Conservation (phyloP, 1,284 basidiomycete species). For the Bondarzewia mesenterica region DNA sequence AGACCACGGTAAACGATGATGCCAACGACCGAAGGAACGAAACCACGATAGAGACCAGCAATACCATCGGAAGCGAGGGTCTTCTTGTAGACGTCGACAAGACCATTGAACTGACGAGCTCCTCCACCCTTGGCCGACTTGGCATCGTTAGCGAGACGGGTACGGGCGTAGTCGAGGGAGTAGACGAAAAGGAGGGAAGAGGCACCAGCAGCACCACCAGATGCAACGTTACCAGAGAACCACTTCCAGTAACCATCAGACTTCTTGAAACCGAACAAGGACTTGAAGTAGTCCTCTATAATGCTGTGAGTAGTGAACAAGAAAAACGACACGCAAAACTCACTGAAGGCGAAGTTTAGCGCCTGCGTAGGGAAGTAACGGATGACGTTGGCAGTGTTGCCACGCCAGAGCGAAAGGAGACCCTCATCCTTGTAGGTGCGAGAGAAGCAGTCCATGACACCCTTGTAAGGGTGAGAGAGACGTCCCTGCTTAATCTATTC, state of each 20-base stretch:
- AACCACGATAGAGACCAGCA: constrained; percentile 91
- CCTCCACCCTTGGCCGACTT: constrained; percentile 91
- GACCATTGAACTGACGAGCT: constrained; percentile 90
- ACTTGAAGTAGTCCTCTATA: constrained; percentile 94
- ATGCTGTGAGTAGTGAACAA: constrained; percentile 18
- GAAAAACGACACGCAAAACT: constrained; percentile 22
- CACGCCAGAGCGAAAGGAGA: constrained; percentile 86
- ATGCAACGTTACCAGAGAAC: constrained; percentile 90
- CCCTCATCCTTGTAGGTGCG: constrained; percentile 92
- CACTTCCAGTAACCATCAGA: constrained; percentile 83
- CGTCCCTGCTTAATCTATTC: constrained; percentile 91
- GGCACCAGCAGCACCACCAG: constrained; percentile 96
- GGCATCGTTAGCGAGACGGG: constrained; percentile 94
- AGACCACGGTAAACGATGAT: constrained; percentile 97
- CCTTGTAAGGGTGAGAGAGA: constrained; percentile 89
- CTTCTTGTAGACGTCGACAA: constrained; percentile 92
- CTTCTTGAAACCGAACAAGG: constrained; percentile 89
- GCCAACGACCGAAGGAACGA: constrained; percentile 90
- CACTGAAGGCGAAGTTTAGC: constrained; percentile 92
- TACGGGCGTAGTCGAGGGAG: constrained; percentile 96
- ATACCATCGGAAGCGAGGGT: constrained; percentile 86
- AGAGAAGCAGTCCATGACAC: constrained; percentile 79
- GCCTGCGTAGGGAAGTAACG: constrained; percentile 98
- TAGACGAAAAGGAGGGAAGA: constrained; percentile 96
- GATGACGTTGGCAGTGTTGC: constrained; percentile 97